Evolutionary conservation across 768 basidiomycete species (phyloP).

Genomic region (Podaxis pistillaris): DNA sequence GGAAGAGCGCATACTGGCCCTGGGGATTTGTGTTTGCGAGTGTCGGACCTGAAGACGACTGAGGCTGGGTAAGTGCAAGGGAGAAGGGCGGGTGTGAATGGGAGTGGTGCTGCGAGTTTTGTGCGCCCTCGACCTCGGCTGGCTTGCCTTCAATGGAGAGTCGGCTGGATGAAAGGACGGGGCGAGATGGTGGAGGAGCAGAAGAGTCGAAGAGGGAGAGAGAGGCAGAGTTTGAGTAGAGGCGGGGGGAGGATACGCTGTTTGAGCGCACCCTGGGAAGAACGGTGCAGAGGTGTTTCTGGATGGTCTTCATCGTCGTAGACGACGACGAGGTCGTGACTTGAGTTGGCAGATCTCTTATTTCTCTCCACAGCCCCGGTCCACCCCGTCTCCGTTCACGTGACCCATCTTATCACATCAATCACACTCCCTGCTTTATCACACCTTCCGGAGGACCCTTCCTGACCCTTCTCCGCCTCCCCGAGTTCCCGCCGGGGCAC

Average conservation of each 20-base stretch:
- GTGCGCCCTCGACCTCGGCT: constrained; percentile 16
- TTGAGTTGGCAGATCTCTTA: not conserved
- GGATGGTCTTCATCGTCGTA: constrained; percentile 43
- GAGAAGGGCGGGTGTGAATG: constrained; percentile 18
- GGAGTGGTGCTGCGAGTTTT: constrained; percentile 15
- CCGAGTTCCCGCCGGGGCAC: too few relatives aligned
- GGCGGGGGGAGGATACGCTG: constrained; percentile 36
- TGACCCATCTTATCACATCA: not conserved
- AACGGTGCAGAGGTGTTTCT: constrained; percentile 50
- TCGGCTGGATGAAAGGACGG: constrained; percentile 18
- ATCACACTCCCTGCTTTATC: not conserved
- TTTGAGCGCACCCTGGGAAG: constrained; percentile 45
- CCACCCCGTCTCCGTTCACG: not conserved
- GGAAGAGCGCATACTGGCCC: constrained; percentile 30
- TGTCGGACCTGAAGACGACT: constrained; percentile 9
- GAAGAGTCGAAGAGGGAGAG: constrained; percentile 26
- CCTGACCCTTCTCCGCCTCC: too few relatives aligned
- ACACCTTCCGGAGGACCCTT: too few relatives aligned
- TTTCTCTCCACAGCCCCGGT: not conserved
- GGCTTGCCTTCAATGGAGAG: constrained; percentile 20
- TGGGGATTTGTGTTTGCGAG: constrained; percentile 7
- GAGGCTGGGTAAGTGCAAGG: constrained; percentile 18
- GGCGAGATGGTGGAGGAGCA: constrained; percentile 19
- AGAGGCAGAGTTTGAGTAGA: constrained; percentile 36
- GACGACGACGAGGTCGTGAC: not conserved